phyloP scores from a whole-genome alignment of 768 basidiomycete genomes.

The Amanita thiersii region DNA sequence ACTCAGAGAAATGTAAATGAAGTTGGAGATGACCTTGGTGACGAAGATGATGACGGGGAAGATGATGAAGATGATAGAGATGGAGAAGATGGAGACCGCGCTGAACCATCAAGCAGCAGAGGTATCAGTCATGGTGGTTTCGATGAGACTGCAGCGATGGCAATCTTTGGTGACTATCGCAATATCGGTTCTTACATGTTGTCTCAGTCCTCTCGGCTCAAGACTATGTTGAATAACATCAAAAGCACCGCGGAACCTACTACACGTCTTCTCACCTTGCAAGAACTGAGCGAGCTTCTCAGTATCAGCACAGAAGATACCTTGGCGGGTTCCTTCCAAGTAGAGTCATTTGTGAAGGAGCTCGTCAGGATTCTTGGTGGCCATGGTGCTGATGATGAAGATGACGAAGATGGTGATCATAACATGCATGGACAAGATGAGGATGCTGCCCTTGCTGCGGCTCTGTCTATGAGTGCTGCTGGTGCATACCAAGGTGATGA shows the following conservation, averaged over 20 bases:
- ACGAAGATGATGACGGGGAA: conserved; percentile 26
- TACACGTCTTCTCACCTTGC: conserved; percentile 80
- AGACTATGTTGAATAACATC: conserved; percentile 86
- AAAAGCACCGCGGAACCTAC: conserved; percentile 78
- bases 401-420: conserved; percentile 64
- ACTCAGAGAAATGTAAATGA: conserved; percentile 32
- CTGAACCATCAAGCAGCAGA: conserved; percentile 28
- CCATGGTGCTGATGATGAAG: conserved; percentile 61
- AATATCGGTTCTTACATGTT: conserved; percentile 91
- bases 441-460: conserved; percentile 84
- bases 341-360: conserved; percentile 87
- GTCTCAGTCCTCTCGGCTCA: conserved; percentile 79
- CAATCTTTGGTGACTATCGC: conserved; percentile 82
- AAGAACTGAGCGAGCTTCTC: conserved; percentile 91
- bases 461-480: conserved; percentile 74
- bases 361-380: conserved; percentile 87
- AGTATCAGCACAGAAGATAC: conserved; percentile 98
- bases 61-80: conserved; percentile 45
- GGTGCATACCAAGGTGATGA: conserved; percentile 69
- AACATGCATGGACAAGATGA: conserved; percentile 66
- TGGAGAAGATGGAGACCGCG: conserved; percentile 30
- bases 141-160: conserved; percentile 67
- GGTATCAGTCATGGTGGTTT: conserved; percentile 43
- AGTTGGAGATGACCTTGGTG: conserved; percentile 28
- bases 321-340: conserved; percentile 90